Evolutionary conservation across 2,329 filamentous ascomycete species (phyloP).

Genomic region (Botrytis fabae): DNA sequence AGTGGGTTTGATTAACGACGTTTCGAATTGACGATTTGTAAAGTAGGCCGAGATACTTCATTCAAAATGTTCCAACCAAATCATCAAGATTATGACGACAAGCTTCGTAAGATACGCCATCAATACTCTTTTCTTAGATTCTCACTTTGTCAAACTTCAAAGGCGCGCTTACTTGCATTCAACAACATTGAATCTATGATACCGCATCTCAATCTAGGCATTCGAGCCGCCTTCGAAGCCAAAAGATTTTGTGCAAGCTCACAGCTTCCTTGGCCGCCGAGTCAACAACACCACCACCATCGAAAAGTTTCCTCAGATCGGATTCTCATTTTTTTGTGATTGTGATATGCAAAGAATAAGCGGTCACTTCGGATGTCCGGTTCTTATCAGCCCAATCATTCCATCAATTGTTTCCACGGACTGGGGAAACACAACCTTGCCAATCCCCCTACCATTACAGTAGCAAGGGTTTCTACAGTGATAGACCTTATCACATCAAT

Average conservation of each 20-base stretch:
- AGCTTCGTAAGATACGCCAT: background rate
- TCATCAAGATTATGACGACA: constrained; percentile 1
- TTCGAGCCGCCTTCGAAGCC: constrained; percentile 1
- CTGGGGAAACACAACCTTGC: background rate
- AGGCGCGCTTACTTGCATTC: constrained; percentile 7
- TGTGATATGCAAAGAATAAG: constrained; percentile 11
- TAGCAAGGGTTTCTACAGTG: background rate
- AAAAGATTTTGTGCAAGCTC: constrained; percentile 4
- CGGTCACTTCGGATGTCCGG: background rate
- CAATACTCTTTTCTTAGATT: background rate
- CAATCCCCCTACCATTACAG: background rate
- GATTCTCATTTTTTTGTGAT: constrained; percentile 5
- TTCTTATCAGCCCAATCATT: constrained; percentile 10
- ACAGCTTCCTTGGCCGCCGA: background rate
- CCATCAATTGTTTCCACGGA: background rate
- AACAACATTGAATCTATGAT: background rate
- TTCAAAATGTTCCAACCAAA: background rate
- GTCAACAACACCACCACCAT: background rate
- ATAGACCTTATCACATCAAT: constrained; percentile 3
- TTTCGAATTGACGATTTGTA: constrained; percentile 5
- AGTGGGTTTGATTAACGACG: constrained; percentile 19
- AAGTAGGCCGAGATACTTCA: background rate
- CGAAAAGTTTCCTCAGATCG: background rate
- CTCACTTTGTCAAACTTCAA: background rate
- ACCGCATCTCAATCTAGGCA: background rate